Conservation (phyloP, 2,329 filamentous ascomycete genomes). For the Stagonosporopsis chrysanthemi region DNA sequence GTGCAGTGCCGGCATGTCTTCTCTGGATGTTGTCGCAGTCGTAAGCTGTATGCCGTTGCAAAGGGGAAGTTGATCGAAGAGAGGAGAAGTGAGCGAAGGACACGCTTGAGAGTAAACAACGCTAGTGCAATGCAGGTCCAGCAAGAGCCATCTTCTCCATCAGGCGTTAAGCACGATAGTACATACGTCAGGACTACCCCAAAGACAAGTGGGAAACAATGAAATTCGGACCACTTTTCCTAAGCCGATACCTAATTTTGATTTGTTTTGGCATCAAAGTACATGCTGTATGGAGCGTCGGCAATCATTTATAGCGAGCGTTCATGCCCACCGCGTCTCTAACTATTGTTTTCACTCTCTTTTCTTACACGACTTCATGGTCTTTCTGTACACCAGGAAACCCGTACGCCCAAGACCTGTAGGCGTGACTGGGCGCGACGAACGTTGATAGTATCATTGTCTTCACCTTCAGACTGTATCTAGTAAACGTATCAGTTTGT, state of each 20-base stretch:
- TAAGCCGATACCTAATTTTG: too few relatives aligned
- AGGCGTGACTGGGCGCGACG: constrained; percentile 18
- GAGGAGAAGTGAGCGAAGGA: neutral
- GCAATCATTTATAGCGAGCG: neutral
- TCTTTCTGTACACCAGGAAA: constrained; percentile 32
- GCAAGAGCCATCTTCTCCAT: neutral
- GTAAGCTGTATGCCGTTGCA: neutral
- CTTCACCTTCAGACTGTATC: constrained; percentile 2
- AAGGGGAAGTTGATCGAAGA: too few relatives aligned
- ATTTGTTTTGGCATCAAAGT: too few relatives aligned
- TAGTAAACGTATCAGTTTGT: constrained; percentile 11
- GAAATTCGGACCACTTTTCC: too few relatives aligned
- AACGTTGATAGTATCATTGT: constrained; percentile 15
- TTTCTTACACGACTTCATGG: neutral
- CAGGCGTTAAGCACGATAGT: neutral
- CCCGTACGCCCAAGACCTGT: constrained; percentile 24
- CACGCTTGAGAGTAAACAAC: neutral
- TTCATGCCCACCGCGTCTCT: neutral
- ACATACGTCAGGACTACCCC: neutral
- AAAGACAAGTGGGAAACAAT: too few relatives aligned
- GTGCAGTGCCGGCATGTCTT: neutral
- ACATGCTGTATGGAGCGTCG: too few relatives aligned
- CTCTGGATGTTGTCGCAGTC: neutral
- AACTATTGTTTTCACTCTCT: neutral
- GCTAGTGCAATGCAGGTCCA: neutral